Conservation (phyloP, 2,329 filamentous ascomycete species). For the Aspergillus arachidicola region DNA sequence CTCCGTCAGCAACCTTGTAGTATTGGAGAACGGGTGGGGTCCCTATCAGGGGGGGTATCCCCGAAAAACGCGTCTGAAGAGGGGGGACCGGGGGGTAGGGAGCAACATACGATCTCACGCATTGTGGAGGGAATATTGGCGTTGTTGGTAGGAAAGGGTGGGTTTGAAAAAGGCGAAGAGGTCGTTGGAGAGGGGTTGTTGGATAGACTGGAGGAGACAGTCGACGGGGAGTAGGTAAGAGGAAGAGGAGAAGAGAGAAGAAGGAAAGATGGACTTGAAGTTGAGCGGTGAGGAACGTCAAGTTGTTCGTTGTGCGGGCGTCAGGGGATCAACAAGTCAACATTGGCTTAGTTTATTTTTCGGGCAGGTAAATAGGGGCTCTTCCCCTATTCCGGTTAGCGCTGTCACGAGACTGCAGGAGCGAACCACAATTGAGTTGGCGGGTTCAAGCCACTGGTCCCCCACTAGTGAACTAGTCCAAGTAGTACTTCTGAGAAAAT, state of each 20-base stretch:
- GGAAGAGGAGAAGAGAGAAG: conserved; percentile 28
- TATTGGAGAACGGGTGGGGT: conserved; percentile 36
- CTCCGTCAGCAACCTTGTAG: conserved; percentile 29
- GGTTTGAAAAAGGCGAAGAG: conserved; percentile 18
- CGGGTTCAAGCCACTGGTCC: neutral
- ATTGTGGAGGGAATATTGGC: conserved; percentile 54
- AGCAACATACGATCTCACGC: conserved; percentile 71
- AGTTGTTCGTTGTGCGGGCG: conserved; percentile 30
- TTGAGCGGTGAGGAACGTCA: conserved; percentile 26
- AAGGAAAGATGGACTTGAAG: conserved; percentile 19
- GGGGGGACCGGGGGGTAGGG: conserved; percentile 14
- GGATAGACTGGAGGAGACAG: conserved; percentile 22
- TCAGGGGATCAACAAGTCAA: conserved; percentile 16
- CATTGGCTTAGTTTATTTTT: conserved; percentile 16
- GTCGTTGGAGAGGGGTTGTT: conserved; percentile 13
- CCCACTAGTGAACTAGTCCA: neutral
- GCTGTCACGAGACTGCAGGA: conserved; percentile 31
- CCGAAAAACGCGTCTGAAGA: conserved; percentile 39
- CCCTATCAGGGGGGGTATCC: conserved; percentile 31
- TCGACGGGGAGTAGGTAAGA: conserved; percentile 23
- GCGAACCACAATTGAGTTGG: conserved; percentile 31
- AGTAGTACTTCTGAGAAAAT: neutral
- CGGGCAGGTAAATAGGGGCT: conserved; percentile 26
- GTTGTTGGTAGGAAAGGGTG: conserved; percentile 18
- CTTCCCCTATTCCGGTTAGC: conserved; percentile 26